These are phyloP conservation scores for Leccinellum rugosiceps DNA, from an alignment of 768 basidiomycete genomes.

Conservation along the genomic window DNA sequence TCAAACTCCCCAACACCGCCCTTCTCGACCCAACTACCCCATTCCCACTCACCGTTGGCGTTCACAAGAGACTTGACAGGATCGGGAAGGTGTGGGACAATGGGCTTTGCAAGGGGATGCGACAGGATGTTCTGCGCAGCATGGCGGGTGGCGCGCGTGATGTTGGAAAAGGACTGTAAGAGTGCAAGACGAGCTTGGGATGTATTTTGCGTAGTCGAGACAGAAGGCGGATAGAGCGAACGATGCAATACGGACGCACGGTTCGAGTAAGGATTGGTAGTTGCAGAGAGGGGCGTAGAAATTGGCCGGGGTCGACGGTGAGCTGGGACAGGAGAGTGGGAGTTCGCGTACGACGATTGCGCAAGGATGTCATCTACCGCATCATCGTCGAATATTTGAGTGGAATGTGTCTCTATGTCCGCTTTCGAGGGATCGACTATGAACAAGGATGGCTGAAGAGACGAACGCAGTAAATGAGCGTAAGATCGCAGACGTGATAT, in stretches of 20 bases:
- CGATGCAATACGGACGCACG: conserved; percentile 79
- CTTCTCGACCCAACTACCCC: conserved; percentile 92
- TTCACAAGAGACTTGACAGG: conserved; percentile 88
- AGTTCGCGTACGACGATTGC: conserved; percentile 72
- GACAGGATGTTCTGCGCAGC: conserved; percentile 94
- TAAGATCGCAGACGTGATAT: conserved; percentile 73
- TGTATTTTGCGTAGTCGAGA: conserved; percentile 47
- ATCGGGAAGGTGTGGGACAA: conserved; percentile 93
- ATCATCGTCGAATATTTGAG: conserved; percentile 77
- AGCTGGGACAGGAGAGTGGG: conserved; percentile 79
- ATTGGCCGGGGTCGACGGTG: conserved; percentile 75
- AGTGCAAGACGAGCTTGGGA: conserved; percentile 79
- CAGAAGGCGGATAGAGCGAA: conserved; percentile 56
- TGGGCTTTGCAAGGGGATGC: conserved; percentile 93
- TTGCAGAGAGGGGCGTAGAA: conserved; percentile 34
- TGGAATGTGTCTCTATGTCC: conserved; percentile 92
- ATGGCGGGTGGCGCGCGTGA: conserved; percentile 89
- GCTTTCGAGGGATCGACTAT: conserved; percentile 88
- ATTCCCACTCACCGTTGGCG: conserved; percentile 87
- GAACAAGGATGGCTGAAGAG: conserved; percentile 80
- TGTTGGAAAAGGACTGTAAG: conserved; percentile 90
- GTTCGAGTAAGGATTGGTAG: conserved; percentile 55
- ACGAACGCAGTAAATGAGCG: conserved; percentile 80
- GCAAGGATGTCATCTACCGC: conserved; percentile 86
- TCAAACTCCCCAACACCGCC: conserved; percentile 95